Evolutionary conservation across 768 basidiomycete species (phyloP).

Genomic region (Serpula lacrymans): DNA sequence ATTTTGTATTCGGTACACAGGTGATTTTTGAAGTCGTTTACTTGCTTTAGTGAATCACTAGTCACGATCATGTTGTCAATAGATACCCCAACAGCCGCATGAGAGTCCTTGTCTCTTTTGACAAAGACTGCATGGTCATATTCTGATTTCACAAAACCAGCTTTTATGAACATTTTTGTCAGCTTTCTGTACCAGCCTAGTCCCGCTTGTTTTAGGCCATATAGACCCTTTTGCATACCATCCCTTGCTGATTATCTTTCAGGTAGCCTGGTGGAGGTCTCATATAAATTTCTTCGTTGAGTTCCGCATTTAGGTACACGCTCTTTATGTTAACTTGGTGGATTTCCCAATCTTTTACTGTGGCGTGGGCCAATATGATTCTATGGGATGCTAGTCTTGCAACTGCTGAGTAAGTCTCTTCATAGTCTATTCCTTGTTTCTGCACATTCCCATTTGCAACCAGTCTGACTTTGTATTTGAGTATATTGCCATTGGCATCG

Average conservation of each 20-base stretch:
- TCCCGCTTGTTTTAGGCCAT: conserved; percentile 29
- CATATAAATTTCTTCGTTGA: conserved; percentile 26
- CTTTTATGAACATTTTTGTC: no score
- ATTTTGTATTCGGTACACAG: conserved; percentile 1
- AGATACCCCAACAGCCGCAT: conserved; percentile 20
- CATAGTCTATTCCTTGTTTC: conserved; percentile 9
- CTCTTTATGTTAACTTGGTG: conserved; percentile 5
- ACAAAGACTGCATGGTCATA: conserved; percentile 19
- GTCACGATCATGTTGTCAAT: conserved; percentile 21
- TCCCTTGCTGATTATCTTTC: no score
- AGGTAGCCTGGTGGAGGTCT: conserved; percentile 12
- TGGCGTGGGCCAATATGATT: conserved; percentile 19
- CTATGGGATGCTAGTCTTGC: conserved; percentile 14
- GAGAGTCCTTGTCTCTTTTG: conserved; percentile 8
- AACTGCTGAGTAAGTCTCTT: conserved; percentile 23
- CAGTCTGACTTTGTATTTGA: conserved; percentile 1
- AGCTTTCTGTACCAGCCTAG: conserved; percentile 19
- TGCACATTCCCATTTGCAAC: conserved; percentile 2
- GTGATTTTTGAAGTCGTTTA: neutral
- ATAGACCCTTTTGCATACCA: no score
- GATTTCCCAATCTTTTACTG: conserved; percentile 7
- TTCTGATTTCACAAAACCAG: conserved; percentile 7
- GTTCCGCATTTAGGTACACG: conserved; percentile 16
- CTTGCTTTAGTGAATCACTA: neutral
- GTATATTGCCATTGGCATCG: conserved; percentile 1